phyloP scores from a whole-genome alignment of 768 basidiomycete genomes.

The Chiua virens region DNA sequence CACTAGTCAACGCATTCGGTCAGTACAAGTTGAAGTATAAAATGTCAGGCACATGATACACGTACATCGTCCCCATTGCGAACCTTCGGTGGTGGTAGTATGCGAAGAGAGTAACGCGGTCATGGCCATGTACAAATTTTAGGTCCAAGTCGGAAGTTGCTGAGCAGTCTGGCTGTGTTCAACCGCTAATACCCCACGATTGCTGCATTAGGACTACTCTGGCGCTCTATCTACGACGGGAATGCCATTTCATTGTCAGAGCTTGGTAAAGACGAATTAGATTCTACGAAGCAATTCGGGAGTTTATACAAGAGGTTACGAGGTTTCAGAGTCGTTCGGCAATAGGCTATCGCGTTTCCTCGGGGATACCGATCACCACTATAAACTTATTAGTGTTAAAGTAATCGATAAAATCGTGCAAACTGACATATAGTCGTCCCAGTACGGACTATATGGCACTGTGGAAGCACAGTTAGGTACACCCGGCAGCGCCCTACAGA shows the following conservation, averaged over 20 bases:
- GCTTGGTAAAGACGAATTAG: background rate
- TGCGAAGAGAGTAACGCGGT: conserved; percentile 25
- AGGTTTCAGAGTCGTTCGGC: no score
- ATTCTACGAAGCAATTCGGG: conserved; percentile 6
- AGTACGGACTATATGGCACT: conserved; percentile 30
- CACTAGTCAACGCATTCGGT: conserved; percentile 47
- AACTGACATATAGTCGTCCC: conserved; percentile 34
- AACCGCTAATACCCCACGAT: conserved; percentile 12
- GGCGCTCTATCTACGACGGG: conserved; percentile 32
- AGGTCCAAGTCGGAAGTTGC: conserved; percentile 19
- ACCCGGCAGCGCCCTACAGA: background rate
- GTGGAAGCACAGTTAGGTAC: conserved; percentile 3
- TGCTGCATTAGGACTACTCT: conserved; percentile 32
- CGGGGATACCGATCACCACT: conserved; percentile 30
- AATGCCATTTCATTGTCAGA: background rate
- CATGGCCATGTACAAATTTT: conserved; percentile 31
- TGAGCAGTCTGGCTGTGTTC: conserved; percentile 16
- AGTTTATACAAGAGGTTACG: background rate
- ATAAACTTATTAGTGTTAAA: conserved; percentile 8
- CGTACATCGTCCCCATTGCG: conserved; percentile 47
- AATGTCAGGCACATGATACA: conserved; percentile 8
- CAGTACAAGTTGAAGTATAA: conserved; percentile 7
- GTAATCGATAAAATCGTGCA: background rate
- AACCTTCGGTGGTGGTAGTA: conserved; percentile 23
- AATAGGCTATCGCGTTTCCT: conserved; percentile 4